These are phyloP conservation scores for Cladophialophora bantiana DNA, from an alignment of 2,329 filamentous ascomycete species.

Conservation along the genomic window DNA sequence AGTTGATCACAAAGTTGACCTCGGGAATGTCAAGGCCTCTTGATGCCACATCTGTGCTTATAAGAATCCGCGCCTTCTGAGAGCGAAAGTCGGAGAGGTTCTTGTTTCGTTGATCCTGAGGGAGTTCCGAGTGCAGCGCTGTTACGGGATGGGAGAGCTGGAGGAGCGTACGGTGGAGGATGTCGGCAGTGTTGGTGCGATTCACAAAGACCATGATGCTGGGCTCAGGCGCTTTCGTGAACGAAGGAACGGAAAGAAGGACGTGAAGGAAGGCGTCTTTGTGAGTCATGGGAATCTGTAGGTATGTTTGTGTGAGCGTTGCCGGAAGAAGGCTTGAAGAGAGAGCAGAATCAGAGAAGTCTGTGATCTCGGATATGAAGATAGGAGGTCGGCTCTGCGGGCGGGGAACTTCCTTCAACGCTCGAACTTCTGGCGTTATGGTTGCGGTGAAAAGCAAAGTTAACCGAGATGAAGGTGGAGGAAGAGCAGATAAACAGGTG, in stretches of 20 bases:
- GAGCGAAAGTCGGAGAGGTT: constrained; percentile 94
- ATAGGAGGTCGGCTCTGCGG: constrained; percentile 75
- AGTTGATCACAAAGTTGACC: constrained; percentile 90
- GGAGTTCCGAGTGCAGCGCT: constrained; percentile 84
- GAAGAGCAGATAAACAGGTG: constrained; percentile 82
- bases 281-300: constrained; percentile 88
- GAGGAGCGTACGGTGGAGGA: constrained; percentile 86
- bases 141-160: constrained; percentile 89
- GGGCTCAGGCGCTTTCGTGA: constrained; percentile 53
- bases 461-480: constrained; percentile 79
- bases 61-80: constrained; percentile 82
- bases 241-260: constrained; percentile 62
- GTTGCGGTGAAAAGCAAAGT: constrained; percentile 96
- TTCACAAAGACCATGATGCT: constrained; percentile 95
- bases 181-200: constrained; percentile 83
- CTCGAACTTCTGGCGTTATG: constrained; percentile 88
- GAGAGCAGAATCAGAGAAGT: constrained; percentile 72
- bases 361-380: constrained; percentile 89
- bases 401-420: constrained; percentile 78
- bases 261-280: constrained; percentile 94
- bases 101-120: constrained; percentile 81
- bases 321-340: constrained; percentile 74
- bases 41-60: constrained; percentile 94
- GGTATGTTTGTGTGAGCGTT: constrained; percentile 81
- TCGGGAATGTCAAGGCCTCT: constrained; percentile 95